These are phyloP conservation scores for Volvariella surrecta DNA, from an alignment of 1,284 basidiomycete species.

Conservation along the genomic window DNA sequence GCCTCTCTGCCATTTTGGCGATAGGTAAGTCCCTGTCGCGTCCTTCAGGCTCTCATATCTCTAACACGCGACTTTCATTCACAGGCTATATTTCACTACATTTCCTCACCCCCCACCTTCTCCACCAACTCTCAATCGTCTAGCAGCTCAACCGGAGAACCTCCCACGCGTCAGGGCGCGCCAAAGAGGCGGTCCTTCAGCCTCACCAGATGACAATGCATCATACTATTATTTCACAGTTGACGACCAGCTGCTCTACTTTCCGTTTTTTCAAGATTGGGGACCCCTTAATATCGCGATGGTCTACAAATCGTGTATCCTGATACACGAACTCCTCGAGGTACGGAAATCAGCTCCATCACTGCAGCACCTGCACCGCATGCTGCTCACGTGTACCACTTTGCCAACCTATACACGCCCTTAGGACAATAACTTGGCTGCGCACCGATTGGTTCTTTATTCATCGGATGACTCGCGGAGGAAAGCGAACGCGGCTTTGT, in stretches of 20 bases:
- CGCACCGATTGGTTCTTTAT: conserved; percentile 81
- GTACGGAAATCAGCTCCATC: conserved; percentile 32
- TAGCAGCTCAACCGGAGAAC: conserved; percentile 38
- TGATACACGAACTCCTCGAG: conserved; percentile 83
- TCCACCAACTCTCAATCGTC: conserved; percentile 53
- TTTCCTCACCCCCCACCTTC: conserved; percentile 65
- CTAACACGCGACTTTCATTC: conserved; percentile 10
- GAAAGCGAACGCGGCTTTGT: conserved; percentile 91
- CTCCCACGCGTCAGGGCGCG: conserved; percentile 53
- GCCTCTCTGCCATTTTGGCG: conserved; percentile 67
- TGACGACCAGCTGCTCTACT: conserved; percentile 88
- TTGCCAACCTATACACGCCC: conserved; percentile 2
- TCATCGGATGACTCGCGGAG: conserved; percentile 76
- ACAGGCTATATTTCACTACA: conserved; percentile 75
- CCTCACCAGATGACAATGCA: conserved; percentile 58
- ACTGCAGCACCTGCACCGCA: conserved; percentile 19
- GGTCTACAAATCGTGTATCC: conserved; percentile 91
- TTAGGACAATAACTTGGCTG: conserved; percentile 61
- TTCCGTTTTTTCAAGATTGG: conserved; percentile 93
- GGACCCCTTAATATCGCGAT: conserved; percentile 90
- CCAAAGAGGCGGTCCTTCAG: conserved; percentile 45
- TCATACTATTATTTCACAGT: conserved; percentile 82
- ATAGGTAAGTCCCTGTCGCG: conserved; percentile 40
- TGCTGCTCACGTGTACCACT: conserved; percentile 28
- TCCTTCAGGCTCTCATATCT: conserved; percentile 10